phyloP scores from a whole-genome alignment of 768 basidiomycete species.

The Suillus occidentalis region DNA sequence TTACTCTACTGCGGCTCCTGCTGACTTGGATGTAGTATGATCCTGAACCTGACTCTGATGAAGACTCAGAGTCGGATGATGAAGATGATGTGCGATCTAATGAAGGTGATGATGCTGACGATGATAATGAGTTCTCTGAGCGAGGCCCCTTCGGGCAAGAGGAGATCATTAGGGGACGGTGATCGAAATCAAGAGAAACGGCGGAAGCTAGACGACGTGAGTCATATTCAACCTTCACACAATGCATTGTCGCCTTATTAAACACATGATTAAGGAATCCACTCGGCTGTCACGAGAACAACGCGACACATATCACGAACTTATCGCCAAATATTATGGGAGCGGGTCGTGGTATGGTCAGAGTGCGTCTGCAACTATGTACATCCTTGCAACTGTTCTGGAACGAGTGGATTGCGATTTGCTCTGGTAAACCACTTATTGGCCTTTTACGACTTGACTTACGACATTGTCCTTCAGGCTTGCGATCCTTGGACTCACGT shows the following conservation, averaged over 20 bases:
- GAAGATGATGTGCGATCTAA: slow-evolving; percentile 49
- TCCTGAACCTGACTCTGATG: slow-evolving; percentile 71
- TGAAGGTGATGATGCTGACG: slow-evolving; percentile 39
- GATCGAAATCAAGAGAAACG: slow-evolving; percentile 53
- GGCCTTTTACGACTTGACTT: slow-evolving; percentile 1
- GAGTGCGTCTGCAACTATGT: slow-evolving; percentile 86
- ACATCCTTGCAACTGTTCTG: slow-evolving; percentile 85
- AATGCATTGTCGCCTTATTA: neutral
- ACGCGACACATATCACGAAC: slow-evolving; percentile 57
- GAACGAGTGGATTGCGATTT: slow-evolving; percentile 93
- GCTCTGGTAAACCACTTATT: slow-evolving; percentile 61
- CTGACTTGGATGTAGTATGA: slow-evolving; percentile 55
- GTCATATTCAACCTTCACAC: slow-evolving; percentile 17
- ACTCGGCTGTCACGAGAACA: slow-evolving; percentile 69
- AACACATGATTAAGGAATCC: slow-evolving; percentile 38
- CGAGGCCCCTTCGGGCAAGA: slow-evolving; percentile 45
- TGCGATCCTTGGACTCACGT: slow-evolving; percentile 90
- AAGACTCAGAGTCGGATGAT: slow-evolving; percentile 46
- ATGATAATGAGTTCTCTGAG: slow-evolving; percentile 40
- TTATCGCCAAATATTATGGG: slow-evolving; percentile 80
- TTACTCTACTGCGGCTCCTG: neutral
- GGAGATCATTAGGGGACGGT: slow-evolving; percentile 43
- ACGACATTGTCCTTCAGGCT: slow-evolving; percentile 52
- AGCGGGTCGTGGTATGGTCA: slow-evolving; percentile 87
- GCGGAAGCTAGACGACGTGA: slow-evolving; percentile 52